Base-by-base conservation (phyloP, 352 stramenopile species). In the Bremia lactucae region DNA sequence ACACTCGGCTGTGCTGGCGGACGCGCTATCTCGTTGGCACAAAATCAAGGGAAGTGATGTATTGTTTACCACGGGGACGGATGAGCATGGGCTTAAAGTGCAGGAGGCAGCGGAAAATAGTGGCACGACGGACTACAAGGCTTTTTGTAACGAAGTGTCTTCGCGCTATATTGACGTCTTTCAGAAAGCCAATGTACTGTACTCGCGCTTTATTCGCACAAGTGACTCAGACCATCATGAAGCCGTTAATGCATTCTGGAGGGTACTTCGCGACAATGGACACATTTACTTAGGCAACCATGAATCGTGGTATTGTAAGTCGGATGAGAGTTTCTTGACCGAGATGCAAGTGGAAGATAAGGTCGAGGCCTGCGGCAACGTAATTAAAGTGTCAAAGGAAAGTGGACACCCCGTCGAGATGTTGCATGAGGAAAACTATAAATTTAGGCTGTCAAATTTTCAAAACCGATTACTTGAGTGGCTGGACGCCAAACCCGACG, bases 301-400 rank as follows among this genome's bases (percentile, higher is more conserved):
- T 70, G 85, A 96, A 52, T 92, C 93, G 13, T 99, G 96, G 95
- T 99, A 99, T 72, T 98, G 90, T 55, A 94, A 98, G 40, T 92
- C 90, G 36, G 96, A 99, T 62, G 96, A 99, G 68, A 91, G 93
- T 47, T 99, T 98, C 59, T 88, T 99, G 37, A 97, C 92, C 6
- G 95, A 98, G 22, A 92, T 96, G 60, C 81, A 99, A 56, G 89
- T 98, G 4, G 85, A 98, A 58, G 79, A 89, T 48, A 62, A 61
- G 15, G 55, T 49, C 23, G 80, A 78, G 21, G 40, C 45, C 23
- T 16, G 55, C 4, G 69, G 69, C 0, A 44, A 57, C 1, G 49
- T 52, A 11, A 22, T 66, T 20, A 88, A 87, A 71, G 62, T 95
- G 57, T 76, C 87, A 58, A 65, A 95, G 69, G 62, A 97, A 65